phyloP scores from a whole-genome alignment of 352 stramenopile genomes.

The Phytopythium boreale region DNA sequence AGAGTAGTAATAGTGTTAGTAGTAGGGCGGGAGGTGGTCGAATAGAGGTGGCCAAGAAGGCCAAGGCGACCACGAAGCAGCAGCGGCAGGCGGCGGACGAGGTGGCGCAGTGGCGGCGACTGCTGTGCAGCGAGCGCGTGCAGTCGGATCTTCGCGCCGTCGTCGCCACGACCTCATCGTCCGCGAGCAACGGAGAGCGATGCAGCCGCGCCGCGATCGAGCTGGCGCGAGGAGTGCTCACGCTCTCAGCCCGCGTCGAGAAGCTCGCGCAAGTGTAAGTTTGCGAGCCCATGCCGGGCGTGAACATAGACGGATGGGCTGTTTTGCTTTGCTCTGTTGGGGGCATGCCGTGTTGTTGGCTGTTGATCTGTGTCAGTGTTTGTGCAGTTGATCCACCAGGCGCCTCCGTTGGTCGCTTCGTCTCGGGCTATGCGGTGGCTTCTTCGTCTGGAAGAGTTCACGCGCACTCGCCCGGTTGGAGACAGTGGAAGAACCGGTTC shows the following conservation, averaged over 20 bases:
- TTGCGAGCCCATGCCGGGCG: neutral
- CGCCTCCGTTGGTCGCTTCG: neutral
- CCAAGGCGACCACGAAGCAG: conserved; percentile 1
- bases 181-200: conserved; percentile 13
- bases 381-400: neutral
- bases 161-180: conserved; percentile 2
- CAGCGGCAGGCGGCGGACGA: neutral
- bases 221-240: conserved; percentile 41
- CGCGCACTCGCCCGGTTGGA: conserved; percentile 28
- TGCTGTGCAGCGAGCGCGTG: conserved; percentile 51
- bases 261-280: conserved; percentile 28
- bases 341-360: neutral
- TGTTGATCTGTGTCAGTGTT: neutral
- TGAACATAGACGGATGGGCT: conserved; percentile 1
- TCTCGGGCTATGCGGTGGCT: neutral
- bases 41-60: neutral
- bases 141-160: conserved; percentile 40
- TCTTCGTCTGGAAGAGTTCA: conserved; percentile 25
- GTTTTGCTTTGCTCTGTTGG: neutral
- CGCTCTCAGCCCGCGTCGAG: conserved; percentile 31
- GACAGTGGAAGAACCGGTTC: conserved; percentile 43
- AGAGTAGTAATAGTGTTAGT: conserved; percentile 10
- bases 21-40: neutral
- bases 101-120: conserved; percentile 12
- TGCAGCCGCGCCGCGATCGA: conserved; percentile 33